phyloP scores from a whole-genome alignment of 306 rosid species.

The Cicer cuneatum region DNA sequence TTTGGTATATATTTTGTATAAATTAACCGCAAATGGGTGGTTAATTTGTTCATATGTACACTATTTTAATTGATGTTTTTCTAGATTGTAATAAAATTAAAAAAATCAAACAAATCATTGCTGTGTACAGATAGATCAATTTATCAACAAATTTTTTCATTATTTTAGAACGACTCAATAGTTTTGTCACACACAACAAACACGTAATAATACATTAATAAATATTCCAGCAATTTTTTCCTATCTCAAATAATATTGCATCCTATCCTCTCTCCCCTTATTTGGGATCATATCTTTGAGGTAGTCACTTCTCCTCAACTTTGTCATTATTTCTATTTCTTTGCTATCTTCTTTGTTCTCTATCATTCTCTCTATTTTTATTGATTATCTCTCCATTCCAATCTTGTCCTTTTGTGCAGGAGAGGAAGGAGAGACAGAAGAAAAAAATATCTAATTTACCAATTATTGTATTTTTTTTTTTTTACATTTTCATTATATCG shows the following conservation, averaged over 20 bases:
- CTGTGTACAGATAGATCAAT: background rate
- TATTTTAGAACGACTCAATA: background rate
- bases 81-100: no score
- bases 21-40: no score
- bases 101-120: no score
- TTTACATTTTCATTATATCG: background rate
- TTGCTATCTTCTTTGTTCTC: background rate
- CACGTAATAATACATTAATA: background rate
- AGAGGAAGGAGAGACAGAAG: background rate
- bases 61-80: no score
- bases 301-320: background rate
- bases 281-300: background rate
- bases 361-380: background rate
- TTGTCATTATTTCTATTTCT: background rate
- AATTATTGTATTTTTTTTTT: background rate
- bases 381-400: background rate
- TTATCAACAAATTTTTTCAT: background rate
- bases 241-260: background rate
- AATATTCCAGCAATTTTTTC: background rate
- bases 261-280: background rate
- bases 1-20: no score
- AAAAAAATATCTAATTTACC: background rate
- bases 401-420: background rate
- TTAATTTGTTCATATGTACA: no score
- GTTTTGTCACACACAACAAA: background rate